Evolutionary conservation across 495 filamentous ascomycete species (phyloP), one percentile per base, ranked within the genome.

Genomic region (Sporormia fimetaria): DNA sequence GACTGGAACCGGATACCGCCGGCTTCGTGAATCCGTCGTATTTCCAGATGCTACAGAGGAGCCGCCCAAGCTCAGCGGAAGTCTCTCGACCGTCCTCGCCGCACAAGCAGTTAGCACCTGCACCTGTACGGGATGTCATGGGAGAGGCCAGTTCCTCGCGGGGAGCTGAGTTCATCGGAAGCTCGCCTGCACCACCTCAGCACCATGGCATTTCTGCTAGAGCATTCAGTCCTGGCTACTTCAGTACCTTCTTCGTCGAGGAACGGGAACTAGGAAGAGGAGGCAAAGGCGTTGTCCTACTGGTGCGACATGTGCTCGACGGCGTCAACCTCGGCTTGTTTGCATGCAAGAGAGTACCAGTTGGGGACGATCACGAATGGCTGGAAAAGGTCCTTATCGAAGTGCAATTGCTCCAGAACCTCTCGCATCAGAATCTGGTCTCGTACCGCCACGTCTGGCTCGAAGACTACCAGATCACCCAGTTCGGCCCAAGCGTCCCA

Each of bases 381-480:
- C 63, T 98, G 12, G 82, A 92, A 57, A 96, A 94, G 51, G 82
- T 96, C 4, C 68, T 98, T 34, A 71, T 83, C 21, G 90, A 98
- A 62, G 92, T 96, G 2, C 85, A 88, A 58, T 69, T 95, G 14
- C 71, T 98, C 16, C 87, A 93, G 52, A 81, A 82, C 42, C 73
- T 98, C 3, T 84, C 84, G 0, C 87, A 98, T 57, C 80, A 85
- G 47, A 96, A 98, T 57, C 65, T 98, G n/a, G 92, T 98, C 1
- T 90, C 85, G 0, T 98, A 98, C 58, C 80, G 87, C 5, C 88
- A 93, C 62, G 87, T 94, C 21, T 98, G 90, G 90, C 72, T 98
- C 14, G 88, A 98, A 59, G 78, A 94, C 57, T 75, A 81, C 34
- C 75, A 84, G 51, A 71, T 87, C 15, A 87, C 72, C 47, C 66